These are phyloP conservation scores for Trichoderma guizhouense DNA, from an alignment of 2,329 filamentous ascomycete species.

Conservation along the genomic window DNA sequence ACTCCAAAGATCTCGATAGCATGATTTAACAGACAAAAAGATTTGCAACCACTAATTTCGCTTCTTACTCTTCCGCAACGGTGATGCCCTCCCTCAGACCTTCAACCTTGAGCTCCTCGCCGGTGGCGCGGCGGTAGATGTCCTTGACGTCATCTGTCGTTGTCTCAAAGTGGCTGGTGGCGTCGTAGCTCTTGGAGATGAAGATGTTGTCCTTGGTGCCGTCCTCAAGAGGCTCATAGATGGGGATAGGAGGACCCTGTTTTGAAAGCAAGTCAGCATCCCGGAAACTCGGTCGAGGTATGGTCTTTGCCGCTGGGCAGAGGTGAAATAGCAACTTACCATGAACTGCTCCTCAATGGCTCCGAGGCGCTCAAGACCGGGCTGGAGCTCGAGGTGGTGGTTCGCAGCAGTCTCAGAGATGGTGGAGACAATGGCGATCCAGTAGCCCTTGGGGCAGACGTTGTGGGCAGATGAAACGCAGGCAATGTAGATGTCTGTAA, in stretches of 20 bases:
- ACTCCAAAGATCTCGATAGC: constrained; percentile 11
- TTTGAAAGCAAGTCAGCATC: constrained; percentile 1
- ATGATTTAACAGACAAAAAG: constrained; percentile 14
- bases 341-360: constrained; percentile 97
- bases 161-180: constrained; percentile 96
- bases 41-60: background rate
- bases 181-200: constrained; percentile 98
- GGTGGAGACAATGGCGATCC: constrained; percentile 96
- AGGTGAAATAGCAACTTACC: constrained; percentile 44
- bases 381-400: constrained; percentile 91
- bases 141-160: constrained; percentile 87
- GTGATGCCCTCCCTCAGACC: constrained; percentile 76
- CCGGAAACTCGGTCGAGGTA: background rate
- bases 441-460: constrained; percentile 98
- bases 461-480: constrained; percentile 95
- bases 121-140: constrained; percentile 80
- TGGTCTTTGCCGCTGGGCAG: background rate
- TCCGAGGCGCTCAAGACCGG: constrained; percentile 87
- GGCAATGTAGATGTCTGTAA: constrained; percentile 87
- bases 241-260: constrained; percentile 76
- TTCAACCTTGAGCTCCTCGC: constrained; percentile 84
- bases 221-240: constrained; percentile 85
- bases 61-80: constrained; percentile 63
- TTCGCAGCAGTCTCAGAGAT: constrained; percentile 90
- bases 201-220: constrained; percentile 88